Conservation (phyloP, 257 asterid species). For the Petrea volubilis region DNA sequence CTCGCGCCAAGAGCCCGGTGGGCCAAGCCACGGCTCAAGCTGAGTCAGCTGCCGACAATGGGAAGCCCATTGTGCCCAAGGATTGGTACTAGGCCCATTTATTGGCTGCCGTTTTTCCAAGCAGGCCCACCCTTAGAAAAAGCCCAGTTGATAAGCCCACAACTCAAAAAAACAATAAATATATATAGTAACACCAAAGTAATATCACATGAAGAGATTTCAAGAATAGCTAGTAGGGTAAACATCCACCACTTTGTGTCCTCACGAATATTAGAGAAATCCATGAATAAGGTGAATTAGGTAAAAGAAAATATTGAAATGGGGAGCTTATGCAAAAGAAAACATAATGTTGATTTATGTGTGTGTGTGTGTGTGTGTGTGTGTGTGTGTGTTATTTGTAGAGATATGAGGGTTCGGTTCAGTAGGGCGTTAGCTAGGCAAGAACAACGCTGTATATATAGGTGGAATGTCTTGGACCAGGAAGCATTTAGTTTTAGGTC, state of each 20-base stretch:
- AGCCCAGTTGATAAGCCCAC: conserved; percentile 50
- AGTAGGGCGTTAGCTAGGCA: neutral
- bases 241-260: conserved; percentile 45
- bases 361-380: too few species aligned
- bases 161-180: neutral
- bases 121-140: conserved; percentile 44
- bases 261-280: conserved; percentile 29
- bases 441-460: conserved; percentile 38
- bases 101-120: conserved; percentile 46
- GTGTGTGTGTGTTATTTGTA: too few species aligned
- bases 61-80: conserved; percentile 66
- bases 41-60: conserved; percentile 55
- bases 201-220: conserved; percentile 24
- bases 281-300: conserved; percentile 34
- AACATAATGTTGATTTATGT: too few species aligned
- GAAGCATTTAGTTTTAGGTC: neutral
- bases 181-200: conserved; percentile 9
- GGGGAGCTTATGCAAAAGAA: too few species aligned
- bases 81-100: conserved; percentile 40
- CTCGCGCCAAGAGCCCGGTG: conserved; percentile 49
- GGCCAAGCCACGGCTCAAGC: conserved; percentile 63
- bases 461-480: conserved; percentile 31
- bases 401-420: neutral
- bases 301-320: neutral
- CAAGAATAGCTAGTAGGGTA: conserved; percentile 44